Conservation (phyloP, 345 rosid genomes). For the Kandelia obovata region DNA sequence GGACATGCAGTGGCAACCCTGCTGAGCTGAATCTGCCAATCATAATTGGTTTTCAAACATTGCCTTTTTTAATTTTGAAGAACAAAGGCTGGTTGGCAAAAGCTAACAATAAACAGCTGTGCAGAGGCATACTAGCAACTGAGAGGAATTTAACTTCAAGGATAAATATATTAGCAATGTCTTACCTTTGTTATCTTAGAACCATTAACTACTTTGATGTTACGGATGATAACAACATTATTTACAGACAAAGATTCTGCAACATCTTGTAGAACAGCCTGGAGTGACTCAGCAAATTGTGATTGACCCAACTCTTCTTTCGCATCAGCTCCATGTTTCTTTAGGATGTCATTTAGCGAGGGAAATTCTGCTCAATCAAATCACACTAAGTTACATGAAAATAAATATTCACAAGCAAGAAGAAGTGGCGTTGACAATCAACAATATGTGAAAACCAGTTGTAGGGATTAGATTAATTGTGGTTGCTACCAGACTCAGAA, state of each 20-base stretch:
- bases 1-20: no score
- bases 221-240: constrained; percentile 43
- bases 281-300: constrained; percentile 79
- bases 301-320: constrained; percentile 75
- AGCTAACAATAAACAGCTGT: constrained; percentile 2
- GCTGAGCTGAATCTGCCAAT: no score
- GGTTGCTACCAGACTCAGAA: neutral
- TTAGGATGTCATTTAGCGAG: constrained; percentile 56
- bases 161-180: constrained; percentile 2
- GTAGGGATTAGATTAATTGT: neutral
- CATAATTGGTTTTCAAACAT: no score
- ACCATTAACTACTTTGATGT: constrained; percentile 57
- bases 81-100: neutral
- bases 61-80: neutral
- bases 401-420: neutral
- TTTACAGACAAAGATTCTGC: constrained; percentile 56
- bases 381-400: constrained; percentile 5
- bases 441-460: neutral
- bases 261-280: constrained; percentile 67
- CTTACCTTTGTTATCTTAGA: constrained; percentile 62
- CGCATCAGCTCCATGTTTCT: constrained; percentile 73
- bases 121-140: neutral
- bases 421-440: neutral
- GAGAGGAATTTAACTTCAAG: neutral
- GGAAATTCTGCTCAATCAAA: constrained; percentile 56